phyloP scores from a whole-genome alignment of 257 asterid species.

The Apocynum venetum region DNA sequence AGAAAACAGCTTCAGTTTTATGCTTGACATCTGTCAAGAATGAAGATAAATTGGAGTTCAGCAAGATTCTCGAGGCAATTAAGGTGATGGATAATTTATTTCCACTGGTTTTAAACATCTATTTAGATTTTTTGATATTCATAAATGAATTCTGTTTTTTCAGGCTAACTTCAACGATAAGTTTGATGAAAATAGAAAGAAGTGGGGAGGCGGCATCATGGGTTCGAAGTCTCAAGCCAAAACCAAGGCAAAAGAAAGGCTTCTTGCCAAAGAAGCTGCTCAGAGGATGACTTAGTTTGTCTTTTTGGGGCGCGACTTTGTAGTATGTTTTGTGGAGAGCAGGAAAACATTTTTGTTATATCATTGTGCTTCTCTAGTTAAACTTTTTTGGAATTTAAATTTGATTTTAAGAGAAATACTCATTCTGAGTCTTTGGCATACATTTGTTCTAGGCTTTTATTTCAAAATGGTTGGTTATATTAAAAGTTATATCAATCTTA shows the following conservation, averaged over 20 bases:
- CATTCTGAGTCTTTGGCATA: not conserved
- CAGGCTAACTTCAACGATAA: slow-evolving; percentile 55
- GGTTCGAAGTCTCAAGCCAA: slow-evolving; percentile 47
- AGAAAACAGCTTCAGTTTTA: slow-evolving; percentile 42
- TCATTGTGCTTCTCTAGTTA: not conserved
- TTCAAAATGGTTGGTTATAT: not conserved
- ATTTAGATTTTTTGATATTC: not conserved
- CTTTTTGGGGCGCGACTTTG: not conserved
- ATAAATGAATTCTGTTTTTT: not conserved
- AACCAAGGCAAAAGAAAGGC: slow-evolving; percentile 43
- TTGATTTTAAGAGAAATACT: not conserved
- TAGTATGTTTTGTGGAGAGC: not conserved
- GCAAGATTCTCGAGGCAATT: slow-evolving; percentile 39
- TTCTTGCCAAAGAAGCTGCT: slow-evolving; percentile 30
- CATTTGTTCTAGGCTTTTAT: not conserved
- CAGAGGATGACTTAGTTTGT: not conserved
- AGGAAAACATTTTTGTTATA: not conserved
- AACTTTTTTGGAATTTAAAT: not conserved
- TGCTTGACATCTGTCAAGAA: slow-evolving; percentile 46
- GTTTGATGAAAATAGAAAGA: slow-evolving; percentile 37
- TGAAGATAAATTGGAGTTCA: slow-evolving; percentile 43
- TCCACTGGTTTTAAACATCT: not conserved
- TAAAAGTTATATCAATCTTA: not conserved
- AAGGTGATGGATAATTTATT: slow-evolving; percentile 23
- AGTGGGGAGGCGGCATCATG: slow-evolving; percentile 52